phyloP scores from a whole-genome alignment of 129 eudicot genomes.

The Calendula officinalis region DNA sequence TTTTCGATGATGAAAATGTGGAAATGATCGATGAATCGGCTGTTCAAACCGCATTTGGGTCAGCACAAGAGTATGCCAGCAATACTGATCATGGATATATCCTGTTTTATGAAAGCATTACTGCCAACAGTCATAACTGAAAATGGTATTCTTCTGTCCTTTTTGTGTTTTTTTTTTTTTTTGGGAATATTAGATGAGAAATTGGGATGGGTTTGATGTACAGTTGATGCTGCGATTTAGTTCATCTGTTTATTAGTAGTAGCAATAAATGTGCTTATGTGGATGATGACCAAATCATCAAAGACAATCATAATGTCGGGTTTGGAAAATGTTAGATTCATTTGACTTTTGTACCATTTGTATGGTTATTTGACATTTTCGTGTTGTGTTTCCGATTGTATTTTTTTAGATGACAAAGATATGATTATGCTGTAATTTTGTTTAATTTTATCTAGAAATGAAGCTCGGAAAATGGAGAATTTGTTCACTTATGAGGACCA shows the following conservation, averaged over 20 bases:
- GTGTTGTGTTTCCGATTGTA: background rate
- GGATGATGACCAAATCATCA: constrained; percentile 25
- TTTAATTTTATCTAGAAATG: constrained; percentile 9
- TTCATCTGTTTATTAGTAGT: constrained; percentile 28
- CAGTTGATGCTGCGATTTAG: constrained; percentile 37
- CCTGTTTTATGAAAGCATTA: constrained; percentile 61
- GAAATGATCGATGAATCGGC: constrained; percentile 76
- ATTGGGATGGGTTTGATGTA: constrained; percentile 37
- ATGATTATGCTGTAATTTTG: constrained; percentile 1
- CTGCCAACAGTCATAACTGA: constrained; percentile 30
- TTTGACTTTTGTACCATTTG: background rate
- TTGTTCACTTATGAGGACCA: background rate
- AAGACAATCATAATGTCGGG: background rate
- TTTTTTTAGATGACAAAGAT: background rate
- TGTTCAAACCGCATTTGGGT: constrained; percentile 70
- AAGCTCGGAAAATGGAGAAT: background rate
- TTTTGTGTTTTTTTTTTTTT: constrained; percentile 2
- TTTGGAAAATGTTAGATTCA: constrained; percentile 5
- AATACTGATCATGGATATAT: constrained; percentile 75
- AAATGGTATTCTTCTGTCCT: constrained; percentile 4
- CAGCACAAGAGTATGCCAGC: constrained; percentile 77
- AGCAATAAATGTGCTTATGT: constrained; percentile 35
- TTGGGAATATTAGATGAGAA: constrained; percentile 30
- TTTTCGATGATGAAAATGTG: constrained; percentile 78
- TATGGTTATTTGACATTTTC: constrained; percentile 13